These are phyloP conservation scores for Deakozyma indianensis DNA, from an alignment of 805 yeast species.

Conservation along the genomic window DNA sequence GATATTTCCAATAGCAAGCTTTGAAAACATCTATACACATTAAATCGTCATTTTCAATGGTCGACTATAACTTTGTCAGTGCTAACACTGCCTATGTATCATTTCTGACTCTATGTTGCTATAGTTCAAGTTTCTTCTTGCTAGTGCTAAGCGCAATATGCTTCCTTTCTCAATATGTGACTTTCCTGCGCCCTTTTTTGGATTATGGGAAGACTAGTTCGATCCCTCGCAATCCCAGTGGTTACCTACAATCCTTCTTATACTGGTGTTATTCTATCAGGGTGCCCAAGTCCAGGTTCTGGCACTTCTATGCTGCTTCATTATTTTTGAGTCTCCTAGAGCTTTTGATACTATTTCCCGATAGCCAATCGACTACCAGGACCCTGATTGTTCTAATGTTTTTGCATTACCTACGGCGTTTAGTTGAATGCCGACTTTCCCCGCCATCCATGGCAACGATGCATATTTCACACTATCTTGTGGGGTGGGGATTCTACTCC, in stretches of 20 bases:
- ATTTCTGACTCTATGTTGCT: too few species aligned
- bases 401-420: neutral
- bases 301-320: neutral
- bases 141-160: too few species aligned
- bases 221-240: neutral
- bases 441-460: neutral
- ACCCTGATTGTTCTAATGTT: neutral
- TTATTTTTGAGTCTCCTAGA: neutral
- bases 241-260: neutral
- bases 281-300: neutral
- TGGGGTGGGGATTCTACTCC: neutral
- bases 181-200: neutral
- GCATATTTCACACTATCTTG: neutral
- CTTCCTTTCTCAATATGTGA: too few species aligned
- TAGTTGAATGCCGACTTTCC: neutral
- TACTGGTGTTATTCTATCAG: neutral
- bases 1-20: too few species aligned
- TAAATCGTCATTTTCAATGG: too few species aligned
- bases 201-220: neutral
- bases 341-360: neutral
- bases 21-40: too few species aligned
- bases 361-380: neutral
- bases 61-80: too few species aligned
- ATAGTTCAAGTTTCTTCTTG: too few species aligned
- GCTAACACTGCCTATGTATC: too few species aligned